phyloP scores from a whole-genome alignment of 192 early-diverging fungal genomes.

The Umbelopsis vinacea region DNA sequence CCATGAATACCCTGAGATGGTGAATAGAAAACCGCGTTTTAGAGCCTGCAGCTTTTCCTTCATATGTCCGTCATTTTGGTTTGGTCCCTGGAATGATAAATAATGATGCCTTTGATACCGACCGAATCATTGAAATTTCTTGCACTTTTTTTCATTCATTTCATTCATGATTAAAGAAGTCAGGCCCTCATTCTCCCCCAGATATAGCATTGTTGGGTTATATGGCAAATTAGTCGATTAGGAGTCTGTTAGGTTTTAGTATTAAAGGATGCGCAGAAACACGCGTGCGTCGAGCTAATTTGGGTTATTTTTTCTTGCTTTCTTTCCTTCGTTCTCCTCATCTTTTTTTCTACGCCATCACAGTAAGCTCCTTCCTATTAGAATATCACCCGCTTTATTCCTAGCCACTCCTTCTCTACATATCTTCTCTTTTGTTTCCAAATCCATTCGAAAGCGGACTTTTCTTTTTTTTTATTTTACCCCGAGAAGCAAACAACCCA shows the following conservation, averaged over 20 bases:
- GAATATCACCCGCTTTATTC: not conserved
- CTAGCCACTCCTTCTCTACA: constrained; percentile 5
- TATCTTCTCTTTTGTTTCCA: not conserved
- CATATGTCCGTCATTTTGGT: not conserved
- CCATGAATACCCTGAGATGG: no score
- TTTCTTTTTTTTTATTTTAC: not conserved
- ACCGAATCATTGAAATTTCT: not conserved
- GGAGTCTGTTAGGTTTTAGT: not conserved
- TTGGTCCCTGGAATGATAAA: constrained; percentile 12
- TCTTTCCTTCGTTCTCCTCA: not conserved
- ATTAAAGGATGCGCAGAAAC: not conserved
- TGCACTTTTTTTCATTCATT: not conserved
- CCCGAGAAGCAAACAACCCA: not conserved
- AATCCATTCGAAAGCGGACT: not conserved
- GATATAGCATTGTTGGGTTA: not conserved
- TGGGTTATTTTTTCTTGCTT: not conserved
- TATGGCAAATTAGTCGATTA: not conserved
- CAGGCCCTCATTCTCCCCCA: not conserved
- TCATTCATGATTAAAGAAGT: not conserved
- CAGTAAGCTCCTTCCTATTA: constrained; percentile 10
- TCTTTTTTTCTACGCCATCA: constrained; percentile 10
- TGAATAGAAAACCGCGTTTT: no score
- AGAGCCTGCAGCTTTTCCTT: no score
- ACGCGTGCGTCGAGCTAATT: not conserved
- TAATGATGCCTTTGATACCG: not conserved